Percentiles rank a stretch among this genome's conserved stretches.
Conservation (phyloP, 768 basidiomycete genomes). For the Trametes meyenii region DNA sequence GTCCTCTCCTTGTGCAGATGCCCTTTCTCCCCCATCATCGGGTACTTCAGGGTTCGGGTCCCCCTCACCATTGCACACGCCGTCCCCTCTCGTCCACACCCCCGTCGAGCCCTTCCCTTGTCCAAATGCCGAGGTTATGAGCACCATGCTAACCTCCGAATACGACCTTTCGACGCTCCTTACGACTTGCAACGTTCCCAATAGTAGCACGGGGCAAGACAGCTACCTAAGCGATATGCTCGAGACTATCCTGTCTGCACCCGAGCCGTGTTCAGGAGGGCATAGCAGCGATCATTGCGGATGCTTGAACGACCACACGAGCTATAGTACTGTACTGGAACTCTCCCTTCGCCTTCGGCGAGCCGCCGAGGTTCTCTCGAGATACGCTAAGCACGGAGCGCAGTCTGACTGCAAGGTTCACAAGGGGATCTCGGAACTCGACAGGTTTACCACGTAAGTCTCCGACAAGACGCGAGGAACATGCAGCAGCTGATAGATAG, state of each 20-base stretch:
- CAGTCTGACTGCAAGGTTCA: slow-evolving; percentile 39
- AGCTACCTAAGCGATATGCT: slow-evolving; percentile 29
- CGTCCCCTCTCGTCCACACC: slow-evolving; percentile 27
- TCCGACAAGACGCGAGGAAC: not conserved
- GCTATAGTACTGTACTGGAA: slow-evolving; percentile 63
- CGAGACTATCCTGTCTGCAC: slow-evolving; percentile 26
- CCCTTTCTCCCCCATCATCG: not conserved
- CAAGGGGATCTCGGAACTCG: slow-evolving; percentile 53
- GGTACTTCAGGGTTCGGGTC: slow-evolving; percentile 13
- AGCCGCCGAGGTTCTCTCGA: slow-evolving; percentile 56
- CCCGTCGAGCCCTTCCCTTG: slow-evolving; percentile 21
- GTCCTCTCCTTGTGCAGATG: slow-evolving; percentile 17
- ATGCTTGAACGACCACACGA: slow-evolving; percentile 56
- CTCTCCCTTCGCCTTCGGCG: slow-evolving; percentile 65
- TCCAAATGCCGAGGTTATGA: slow-evolving; percentile 4
- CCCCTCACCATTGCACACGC: slow-evolving; percentile 29
- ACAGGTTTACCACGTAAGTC: slow-evolving; percentile 55
- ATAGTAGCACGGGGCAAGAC: slow-evolving; percentile 16
- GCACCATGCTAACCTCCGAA: slow-evolving; percentile 17
- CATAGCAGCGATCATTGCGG: slow-evolving; percentile 49
- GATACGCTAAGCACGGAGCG: slow-evolving; percentile 44
- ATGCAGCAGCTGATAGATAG: slow-evolving; percentile 13
- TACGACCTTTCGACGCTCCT: slow-evolving; percentile 31
- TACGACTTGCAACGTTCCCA: slow-evolving; percentile 23
- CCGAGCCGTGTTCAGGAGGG: slow-evolving; percentile 16